Conservation (phyloP, 306 rosid species). For the Casuarina equisetifolia region DNA sequence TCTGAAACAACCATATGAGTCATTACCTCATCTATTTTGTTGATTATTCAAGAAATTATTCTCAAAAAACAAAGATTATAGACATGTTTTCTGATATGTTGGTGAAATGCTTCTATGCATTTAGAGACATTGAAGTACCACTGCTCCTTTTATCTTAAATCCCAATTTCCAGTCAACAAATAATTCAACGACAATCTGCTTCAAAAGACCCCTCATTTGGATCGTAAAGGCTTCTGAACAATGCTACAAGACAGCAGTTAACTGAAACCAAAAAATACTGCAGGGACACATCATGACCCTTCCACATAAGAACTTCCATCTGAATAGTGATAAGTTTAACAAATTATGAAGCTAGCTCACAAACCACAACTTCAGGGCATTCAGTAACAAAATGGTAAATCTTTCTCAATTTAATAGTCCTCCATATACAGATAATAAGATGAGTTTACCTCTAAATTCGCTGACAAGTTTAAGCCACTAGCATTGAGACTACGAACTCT, state of each 20-base stretch:
- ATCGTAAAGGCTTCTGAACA: neutral
- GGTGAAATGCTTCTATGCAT: neutral
- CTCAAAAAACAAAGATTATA: neutral
- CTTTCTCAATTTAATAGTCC: constrained; percentile 10
- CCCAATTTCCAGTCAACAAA: neutral
- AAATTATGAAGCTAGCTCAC: neutral
- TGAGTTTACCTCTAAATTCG: constrained; percentile 81
- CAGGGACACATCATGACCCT: neutral
- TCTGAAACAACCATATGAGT: neutral
- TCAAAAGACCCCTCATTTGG: neutral
- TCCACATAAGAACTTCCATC: neutral
- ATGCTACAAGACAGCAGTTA: neutral
- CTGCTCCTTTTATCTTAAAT: neutral
- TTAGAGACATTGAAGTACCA: neutral
- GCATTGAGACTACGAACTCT: constrained; percentile 91
- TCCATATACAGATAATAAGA: constrained; percentile 14
- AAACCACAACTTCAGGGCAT: neutral
- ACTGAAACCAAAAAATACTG: neutral
- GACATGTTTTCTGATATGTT: neutral
- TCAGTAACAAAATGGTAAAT: neutral
- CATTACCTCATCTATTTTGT: neutral
- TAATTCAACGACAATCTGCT: neutral
- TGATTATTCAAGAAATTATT: neutral
- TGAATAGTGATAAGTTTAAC: neutral
- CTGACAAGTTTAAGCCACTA: constrained; percentile 85